Conservation (phyloP, 169 alveolate genomes). For the Plasmodium falciparum region DNA sequence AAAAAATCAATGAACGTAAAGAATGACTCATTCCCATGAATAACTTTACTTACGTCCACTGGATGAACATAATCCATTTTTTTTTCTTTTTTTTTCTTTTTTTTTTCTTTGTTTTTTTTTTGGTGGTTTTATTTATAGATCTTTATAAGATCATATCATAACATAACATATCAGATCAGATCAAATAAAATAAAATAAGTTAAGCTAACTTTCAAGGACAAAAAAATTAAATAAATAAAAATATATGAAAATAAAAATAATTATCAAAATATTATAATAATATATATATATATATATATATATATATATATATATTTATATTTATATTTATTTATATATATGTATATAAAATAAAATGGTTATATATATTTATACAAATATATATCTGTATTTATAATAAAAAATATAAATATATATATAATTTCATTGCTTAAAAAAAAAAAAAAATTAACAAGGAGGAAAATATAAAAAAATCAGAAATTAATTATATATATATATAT, state of each 20-base stretch:
- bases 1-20: conserved; percentile 15
- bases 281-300: conserved; percentile 5
- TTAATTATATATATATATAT: no score
- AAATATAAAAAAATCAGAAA: no score
- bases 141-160: no score
- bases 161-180: no score
- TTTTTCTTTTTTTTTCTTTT: neutral
- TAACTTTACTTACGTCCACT: conserved; percentile 34
- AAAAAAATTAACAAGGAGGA: no score
- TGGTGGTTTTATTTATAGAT: no score
- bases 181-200: no score
- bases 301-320: no score
- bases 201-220: neutral
- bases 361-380: neutral
- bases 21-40: conserved; percentile 28
- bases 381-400: neutral
- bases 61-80: conserved; percentile 39
- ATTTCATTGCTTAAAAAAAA: neutral
- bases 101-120: neutral
- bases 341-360: neutral
- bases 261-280: no score
- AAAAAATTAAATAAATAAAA: conserved; percentile 9
- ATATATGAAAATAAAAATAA: neutral
- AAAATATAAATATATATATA: neutral
- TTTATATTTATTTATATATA: no score